These are phyloP conservation scores for Sisymbrium irio DNA, from an alignment of 345 rosid species.

Conservation along the genomic window DNA sequence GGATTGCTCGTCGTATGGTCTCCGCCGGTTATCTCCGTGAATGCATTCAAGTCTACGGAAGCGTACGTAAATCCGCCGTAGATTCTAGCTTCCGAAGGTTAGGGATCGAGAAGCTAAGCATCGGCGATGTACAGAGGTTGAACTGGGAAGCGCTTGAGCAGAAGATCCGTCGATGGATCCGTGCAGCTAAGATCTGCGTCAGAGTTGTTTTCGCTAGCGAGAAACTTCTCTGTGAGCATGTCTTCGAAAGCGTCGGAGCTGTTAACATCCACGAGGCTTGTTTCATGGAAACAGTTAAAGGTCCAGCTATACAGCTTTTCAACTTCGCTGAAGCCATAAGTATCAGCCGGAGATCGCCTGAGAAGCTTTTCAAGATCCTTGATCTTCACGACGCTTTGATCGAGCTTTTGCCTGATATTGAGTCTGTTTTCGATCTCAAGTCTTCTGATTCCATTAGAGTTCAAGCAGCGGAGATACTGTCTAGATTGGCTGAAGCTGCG, in stretches of 20 bases:
- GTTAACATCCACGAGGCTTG: slow-evolving; percentile 78
- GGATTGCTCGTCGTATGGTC: slow-evolving; percentile 76
- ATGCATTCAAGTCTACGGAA: slow-evolving; percentile 89
- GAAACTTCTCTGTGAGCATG: slow-evolving; percentile 76
- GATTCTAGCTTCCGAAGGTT: slow-evolving; percentile 65
- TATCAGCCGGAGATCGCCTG: slow-evolving; percentile 86
- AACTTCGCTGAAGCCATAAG: slow-evolving; percentile 96
- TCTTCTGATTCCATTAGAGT: slow-evolving; percentile 71
- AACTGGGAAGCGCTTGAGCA: slow-evolving; percentile 82
- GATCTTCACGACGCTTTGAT: slow-evolving; percentile 83
- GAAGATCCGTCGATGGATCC: slow-evolving; percentile 87
- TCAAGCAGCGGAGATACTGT: slow-evolving; percentile 90
- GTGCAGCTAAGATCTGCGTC: slow-evolving; percentile 76
- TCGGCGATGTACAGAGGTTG: slow-evolving; percentile 88
- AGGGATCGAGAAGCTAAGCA: slow-evolving; percentile 85
- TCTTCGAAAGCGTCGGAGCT: slow-evolving; percentile 64
- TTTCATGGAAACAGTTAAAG: slow-evolving; percentile 92
- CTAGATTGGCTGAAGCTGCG: slow-evolving; percentile 88
- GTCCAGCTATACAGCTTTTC: slow-evolving; percentile 82
- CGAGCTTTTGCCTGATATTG: slow-evolving; percentile 79
- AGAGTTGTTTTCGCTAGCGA: slow-evolving; percentile 84
- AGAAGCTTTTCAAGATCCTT: slow-evolving; percentile 86
- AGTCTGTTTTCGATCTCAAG: slow-evolving; percentile 71
- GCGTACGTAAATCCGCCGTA: slow-evolving; percentile 80
- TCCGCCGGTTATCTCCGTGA: slow-evolving; percentile 76